These are phyloP conservation scores for Daldinia concentrica DNA, from an alignment of 495 filamentous ascomycete genomes.

Conservation along the genomic window DNA sequence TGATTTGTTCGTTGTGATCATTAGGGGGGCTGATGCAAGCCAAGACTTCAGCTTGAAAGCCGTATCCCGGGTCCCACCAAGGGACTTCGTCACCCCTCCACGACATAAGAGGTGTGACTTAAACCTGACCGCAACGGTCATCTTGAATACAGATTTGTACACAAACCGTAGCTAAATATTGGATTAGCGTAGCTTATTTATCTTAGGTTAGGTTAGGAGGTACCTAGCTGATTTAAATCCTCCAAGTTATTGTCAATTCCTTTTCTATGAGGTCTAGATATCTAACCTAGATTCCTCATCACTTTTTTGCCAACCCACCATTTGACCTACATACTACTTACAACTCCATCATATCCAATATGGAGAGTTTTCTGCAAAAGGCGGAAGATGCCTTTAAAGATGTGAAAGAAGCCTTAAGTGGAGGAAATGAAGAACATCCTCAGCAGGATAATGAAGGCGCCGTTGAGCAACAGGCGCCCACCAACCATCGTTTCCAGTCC, in stretches of 20 bases:
- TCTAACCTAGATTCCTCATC: conserved; percentile 9
- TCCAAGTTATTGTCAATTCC: background rate
- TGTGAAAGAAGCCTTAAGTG: conserved; percentile 34
- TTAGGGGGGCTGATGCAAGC: conserved; percentile 38
- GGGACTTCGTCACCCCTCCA: conserved; percentile 27
- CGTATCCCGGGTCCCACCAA: conserved; percentile 21
- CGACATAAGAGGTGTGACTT: conserved; percentile 20
- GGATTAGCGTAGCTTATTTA: conserved; percentile 11
- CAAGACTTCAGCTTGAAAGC: conserved; percentile 37
- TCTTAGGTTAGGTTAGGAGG: background rate
- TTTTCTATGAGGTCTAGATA: conserved; percentile 6
- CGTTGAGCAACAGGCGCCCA: conserved; percentile 47
- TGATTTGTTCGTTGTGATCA: conserved; percentile 18
- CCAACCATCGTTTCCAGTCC: conserved; percentile 73
- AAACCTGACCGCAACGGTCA: conserved; percentile 9
- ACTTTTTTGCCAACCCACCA: background rate
- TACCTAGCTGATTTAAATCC: conserved; percentile 1
- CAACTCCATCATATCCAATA: conserved; percentile 26
- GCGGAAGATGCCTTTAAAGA: conserved; percentile 50
- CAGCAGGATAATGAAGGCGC: conserved; percentile 39
- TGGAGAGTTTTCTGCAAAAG: conserved; percentile 47
- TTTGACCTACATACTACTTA: background rate
- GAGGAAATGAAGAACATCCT: conserved; percentile 49
- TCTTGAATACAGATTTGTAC: conserved; percentile 6
- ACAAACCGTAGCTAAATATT: background rate